phyloP scores from a whole-genome alignment of 2,329 filamentous ascomycete genomes.

The Fusarium torreyae region DNA sequence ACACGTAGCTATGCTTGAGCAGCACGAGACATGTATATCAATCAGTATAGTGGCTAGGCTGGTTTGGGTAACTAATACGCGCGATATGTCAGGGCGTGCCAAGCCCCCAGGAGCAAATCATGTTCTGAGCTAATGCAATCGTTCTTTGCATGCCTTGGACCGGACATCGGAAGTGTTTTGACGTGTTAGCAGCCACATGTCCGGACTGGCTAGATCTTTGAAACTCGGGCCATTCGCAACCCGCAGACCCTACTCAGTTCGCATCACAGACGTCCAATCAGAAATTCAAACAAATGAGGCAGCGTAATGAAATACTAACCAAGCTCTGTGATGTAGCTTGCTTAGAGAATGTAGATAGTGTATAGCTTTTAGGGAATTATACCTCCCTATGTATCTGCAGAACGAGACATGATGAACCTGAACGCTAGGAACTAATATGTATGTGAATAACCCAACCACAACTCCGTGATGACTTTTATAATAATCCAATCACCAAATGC shows the following conservation, averaged over 20 bases:
- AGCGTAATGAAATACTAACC: not conserved
- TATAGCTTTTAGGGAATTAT: slow-evolving; percentile 23
- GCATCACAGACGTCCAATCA: not conserved
- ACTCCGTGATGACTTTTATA: slow-evolving; percentile 49
- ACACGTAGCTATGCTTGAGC: too few relatives aligned
- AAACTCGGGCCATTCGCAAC: not conserved
- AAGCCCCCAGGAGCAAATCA: not conserved
- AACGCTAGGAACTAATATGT: slow-evolving; percentile 49
- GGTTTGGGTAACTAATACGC: not conserved
- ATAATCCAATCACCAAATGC: slow-evolving; percentile 47
- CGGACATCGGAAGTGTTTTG: not conserved
- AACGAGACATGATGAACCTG: slow-evolving; percentile 33
- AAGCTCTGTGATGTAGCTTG: slow-evolving; percentile 3
- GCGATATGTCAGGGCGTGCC: not conserved
- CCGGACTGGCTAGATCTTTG: not conserved
- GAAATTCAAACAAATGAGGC: not conserved
- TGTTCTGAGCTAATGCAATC: not conserved
- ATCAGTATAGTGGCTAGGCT: not conserved
- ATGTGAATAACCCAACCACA: slow-evolving; percentile 39
- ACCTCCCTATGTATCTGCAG: slow-evolving; percentile 21
- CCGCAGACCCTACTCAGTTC: not conserved
- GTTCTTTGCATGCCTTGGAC: not conserved
- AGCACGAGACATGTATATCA: too few relatives aligned
- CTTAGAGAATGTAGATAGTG: slow-evolving; percentile 34
- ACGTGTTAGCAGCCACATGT: not conserved